Evolutionary conservation across 352 stramenopile species (phyloP).

Genomic region (Thraustotheca clavata): DNA sequence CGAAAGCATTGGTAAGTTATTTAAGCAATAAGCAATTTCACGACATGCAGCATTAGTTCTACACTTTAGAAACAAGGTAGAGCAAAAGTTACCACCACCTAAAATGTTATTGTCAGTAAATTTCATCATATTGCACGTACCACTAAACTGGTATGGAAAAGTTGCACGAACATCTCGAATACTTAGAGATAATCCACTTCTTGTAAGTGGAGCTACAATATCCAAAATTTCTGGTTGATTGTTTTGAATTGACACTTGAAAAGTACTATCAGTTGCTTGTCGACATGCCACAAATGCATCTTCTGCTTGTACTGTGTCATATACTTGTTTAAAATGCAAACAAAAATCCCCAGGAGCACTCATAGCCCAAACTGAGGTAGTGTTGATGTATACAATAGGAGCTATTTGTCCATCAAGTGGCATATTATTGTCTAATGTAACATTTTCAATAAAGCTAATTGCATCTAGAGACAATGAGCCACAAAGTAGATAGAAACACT

Average conservation of each 20-base stretch:
- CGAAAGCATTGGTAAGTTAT: too few relatives aligned
- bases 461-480: neutral
- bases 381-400: neutral
- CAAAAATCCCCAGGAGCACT: neutral
- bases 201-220: too few relatives aligned
- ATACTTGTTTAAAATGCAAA: conserved; percentile 6
- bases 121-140: neutral
- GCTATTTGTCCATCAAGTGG: neutral
- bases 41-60: neutral
- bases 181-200: too few relatives aligned
- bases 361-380: neutral
- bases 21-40: neutral
- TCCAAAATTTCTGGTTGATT: neutral
- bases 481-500: neutral
- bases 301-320: neutral
- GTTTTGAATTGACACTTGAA: conserved; percentile 1
- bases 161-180: neutral
- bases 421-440: neutral
- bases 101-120: neutral
- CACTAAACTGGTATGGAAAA: neutral
- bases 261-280: neutral
- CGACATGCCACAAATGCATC: neutral
- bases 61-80: neutral
- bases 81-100: neutral
- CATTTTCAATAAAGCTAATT: neutral